Percentiles rank a stretch among this genome's conserved stretches.
Evolutionary conservation across 2,329 filamentous ascomycete genomes (phyloP).

Genomic region (Blumeria hordei): DNA sequence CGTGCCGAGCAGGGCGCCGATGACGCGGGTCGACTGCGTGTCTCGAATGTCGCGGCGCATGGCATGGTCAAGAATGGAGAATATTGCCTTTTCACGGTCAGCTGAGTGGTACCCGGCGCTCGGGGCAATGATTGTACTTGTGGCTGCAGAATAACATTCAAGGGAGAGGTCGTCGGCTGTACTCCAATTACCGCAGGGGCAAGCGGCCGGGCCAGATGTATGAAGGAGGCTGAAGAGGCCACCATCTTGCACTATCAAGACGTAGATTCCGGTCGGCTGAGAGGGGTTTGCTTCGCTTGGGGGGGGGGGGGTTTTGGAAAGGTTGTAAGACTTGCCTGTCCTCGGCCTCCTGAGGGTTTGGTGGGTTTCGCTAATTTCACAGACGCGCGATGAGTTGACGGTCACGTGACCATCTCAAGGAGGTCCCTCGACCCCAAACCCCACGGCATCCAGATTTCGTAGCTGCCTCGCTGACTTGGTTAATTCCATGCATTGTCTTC

Average conservation of each 20-base stretch:
- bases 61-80: constrained; percentile 80
- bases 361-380: constrained; percentile 2
- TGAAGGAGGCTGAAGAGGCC: constrained; percentile 52
- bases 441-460: no score
- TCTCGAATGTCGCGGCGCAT: constrained; percentile 40
- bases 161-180: constrained; percentile 68
- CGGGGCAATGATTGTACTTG: constrained; percentile 35
- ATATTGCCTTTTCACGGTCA: constrained; percentile 27
- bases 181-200: constrained; percentile 58
- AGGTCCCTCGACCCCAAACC: no score
- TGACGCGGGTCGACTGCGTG: constrained; percentile 80
- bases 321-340: no score
- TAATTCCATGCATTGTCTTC: no score
- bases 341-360: background rate
- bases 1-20: constrained; percentile 80
- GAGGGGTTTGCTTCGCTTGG: background rate
- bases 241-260: constrained; percentile 44
- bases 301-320: no score
- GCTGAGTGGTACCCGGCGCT: background rate
- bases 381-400: background rate
- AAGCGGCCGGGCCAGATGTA: constrained; percentile 82
- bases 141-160: constrained; percentile 85
- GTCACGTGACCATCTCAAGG: background rate
- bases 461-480: no score
- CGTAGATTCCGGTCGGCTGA: background rate